These are phyloP conservation scores for Cladorrhinum sp. DNA, from an alignment of 2,329 filamentous ascomycete species.

Conservation along the genomic window DNA sequence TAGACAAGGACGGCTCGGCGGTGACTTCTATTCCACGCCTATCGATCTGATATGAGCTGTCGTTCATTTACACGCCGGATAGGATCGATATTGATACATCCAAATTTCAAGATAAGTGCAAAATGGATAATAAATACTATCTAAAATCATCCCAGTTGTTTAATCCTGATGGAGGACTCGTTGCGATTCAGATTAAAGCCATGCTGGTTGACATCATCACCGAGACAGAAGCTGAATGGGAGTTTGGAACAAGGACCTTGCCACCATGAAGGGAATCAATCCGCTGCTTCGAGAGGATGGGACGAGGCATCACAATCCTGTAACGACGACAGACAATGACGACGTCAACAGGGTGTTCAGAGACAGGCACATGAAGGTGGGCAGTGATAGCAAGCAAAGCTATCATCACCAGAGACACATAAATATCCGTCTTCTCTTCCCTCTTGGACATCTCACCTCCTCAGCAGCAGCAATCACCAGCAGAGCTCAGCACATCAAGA, in stretches of 20 bases:
- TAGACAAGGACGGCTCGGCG: background rate
- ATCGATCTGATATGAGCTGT: background rate
- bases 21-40: background rate
- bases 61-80: background rate
- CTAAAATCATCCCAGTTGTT: background rate
- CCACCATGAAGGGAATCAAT: slow-evolving; percentile 1
- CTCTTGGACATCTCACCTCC: background rate
- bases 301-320: background rate
- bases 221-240: background rate
- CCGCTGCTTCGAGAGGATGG: background rate
- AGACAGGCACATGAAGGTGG: background rate
- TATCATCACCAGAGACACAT: background rate
- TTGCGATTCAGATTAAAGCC: background rate
- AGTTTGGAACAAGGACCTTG: slow-evolving; percentile 11
- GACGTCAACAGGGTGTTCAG: background rate
- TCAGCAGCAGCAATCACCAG: slow-evolving; percentile 8
- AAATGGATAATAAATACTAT: background rate
- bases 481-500: background rate
- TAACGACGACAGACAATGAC: background rate
- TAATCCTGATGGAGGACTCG: background rate
- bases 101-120: background rate
- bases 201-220: slow-evolving; percentile 9
- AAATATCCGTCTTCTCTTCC: slow-evolving; percentile 2
- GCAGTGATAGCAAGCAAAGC: background rate
- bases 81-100: slow-evolving; percentile 3